phyloP scores from a whole-genome alignment of 1,139 yeast species.

The Sugiyamaella pinicola region DNA sequence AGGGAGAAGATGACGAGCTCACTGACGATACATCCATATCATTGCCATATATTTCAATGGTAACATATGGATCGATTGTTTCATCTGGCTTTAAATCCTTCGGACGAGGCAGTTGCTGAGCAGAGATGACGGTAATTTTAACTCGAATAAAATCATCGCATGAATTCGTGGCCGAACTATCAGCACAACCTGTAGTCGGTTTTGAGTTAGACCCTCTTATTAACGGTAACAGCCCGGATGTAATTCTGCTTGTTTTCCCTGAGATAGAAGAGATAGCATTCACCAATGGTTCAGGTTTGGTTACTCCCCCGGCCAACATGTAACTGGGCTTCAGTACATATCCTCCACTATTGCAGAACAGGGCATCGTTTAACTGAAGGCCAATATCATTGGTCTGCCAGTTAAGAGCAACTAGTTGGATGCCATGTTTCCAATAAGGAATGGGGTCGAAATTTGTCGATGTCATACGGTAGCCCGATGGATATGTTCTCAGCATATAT shows the following conservation, averaged over 20 bases:
- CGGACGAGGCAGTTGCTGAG: conserved; percentile 79
- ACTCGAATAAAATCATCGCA: conserved; percentile 39
- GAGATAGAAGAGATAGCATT: background rate
- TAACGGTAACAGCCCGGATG: conserved; percentile 8
- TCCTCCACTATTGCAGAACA: conserved; percentile 71
- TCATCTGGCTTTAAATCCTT: conserved; percentile 49
- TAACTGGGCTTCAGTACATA: conserved; percentile 71
- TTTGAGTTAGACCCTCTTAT: background rate
- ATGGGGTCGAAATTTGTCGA: conserved; percentile 84
- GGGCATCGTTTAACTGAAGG: conserved; percentile 84
- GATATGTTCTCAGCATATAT: conserved; percentile 82
- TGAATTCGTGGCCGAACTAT: background rate
- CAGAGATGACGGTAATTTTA: conserved; percentile 61
- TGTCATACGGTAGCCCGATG: conserved; percentile 72
- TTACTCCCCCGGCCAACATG: conserved; percentile 26
- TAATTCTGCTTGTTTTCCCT: background rate
- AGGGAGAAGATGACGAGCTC: conserved; percentile 19
- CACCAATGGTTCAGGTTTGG: conserved; percentile 10
- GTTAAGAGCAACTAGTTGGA: conserved; percentile 93
- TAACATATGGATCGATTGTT: conserved; percentile 59
- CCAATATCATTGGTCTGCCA: conserved; percentile 96
- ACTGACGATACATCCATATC: conserved; percentile 14
- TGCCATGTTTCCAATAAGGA: conserved; percentile 79
- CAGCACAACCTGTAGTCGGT: background rate
- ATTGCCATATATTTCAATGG: conserved; percentile 57